phyloP scores from a whole-genome alignment of 768 basidiomycete genomes.

The Aureoboletus auriporus region DNA sequence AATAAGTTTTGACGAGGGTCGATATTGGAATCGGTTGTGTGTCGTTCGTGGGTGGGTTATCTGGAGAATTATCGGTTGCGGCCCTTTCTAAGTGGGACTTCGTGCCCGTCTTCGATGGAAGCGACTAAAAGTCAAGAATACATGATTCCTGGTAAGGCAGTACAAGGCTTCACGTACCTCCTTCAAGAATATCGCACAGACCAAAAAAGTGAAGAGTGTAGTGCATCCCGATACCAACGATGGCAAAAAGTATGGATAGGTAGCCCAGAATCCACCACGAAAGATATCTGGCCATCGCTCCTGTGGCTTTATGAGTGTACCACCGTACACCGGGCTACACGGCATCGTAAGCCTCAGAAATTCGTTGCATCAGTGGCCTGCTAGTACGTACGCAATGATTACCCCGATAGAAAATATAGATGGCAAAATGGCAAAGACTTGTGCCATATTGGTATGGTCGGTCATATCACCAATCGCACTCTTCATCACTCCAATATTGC shows the following conservation, averaged over 20 bases:
- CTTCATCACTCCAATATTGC: too few relatives aligned
- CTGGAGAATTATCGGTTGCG: neutral
- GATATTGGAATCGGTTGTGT: slow-evolving; percentile 13
- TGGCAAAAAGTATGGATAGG: slow-evolving; percentile 36
- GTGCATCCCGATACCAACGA: slow-evolving; percentile 21
- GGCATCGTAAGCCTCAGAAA: neutral
- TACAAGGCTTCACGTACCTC: slow-evolving; percentile 22
- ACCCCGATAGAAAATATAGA: slow-evolving; percentile 27
- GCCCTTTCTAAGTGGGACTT: neutral
- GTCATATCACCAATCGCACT: slow-evolving; percentile 43
- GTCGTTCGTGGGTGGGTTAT: neutral
- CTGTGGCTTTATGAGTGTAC: slow-evolving; percentile 49
- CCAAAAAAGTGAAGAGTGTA: slow-evolving; percentile 10
- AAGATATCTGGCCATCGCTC: slow-evolving; percentile 52
- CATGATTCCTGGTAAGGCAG: neutral
- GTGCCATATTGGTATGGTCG: slow-evolving; percentile 33
- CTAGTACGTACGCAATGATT: slow-evolving; percentile 25
- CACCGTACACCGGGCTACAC: slow-evolving; percentile 56
- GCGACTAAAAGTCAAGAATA: slow-evolving; percentile 12
- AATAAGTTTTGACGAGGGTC: slow-evolving; percentile 18
- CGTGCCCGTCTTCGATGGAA: slow-evolving; percentile 14
- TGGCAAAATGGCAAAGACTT: slow-evolving; percentile 30
- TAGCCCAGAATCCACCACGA: slow-evolving; percentile 33
- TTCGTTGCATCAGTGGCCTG: too few relatives aligned
- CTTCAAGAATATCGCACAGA: slow-evolving; percentile 24